Evolutionary conservation across 1,284 basidiomycete genomes (phyloP).

Genomic region (Gomphus bonarii): DNA sequence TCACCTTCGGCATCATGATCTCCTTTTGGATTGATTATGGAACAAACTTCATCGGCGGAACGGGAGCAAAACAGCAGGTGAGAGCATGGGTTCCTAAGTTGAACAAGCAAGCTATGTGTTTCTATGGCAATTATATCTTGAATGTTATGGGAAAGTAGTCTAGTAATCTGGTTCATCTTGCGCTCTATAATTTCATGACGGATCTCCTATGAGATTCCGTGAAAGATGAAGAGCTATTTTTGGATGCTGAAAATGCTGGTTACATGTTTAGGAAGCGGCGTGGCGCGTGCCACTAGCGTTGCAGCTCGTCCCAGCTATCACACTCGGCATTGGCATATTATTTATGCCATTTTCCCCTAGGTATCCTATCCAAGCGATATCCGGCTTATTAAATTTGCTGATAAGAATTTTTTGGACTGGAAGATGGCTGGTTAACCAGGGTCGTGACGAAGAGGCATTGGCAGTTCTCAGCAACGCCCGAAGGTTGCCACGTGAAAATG

Average conservation of each 20-base stretch:
- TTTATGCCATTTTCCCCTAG: slow-evolving; percentile 67
- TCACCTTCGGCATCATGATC: slow-evolving; percentile 59
- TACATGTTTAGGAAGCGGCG: slow-evolving; percentile 35
- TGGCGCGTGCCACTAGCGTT: slow-evolving; percentile 73
- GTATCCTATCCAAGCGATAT: slow-evolving; percentile 18
- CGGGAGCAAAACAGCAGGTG: slow-evolving; percentile 36
- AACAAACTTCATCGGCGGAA: slow-evolving; percentile 66
- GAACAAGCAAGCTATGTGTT: neutral
- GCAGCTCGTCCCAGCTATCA: slow-evolving; percentile 64
- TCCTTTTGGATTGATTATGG: slow-evolving; percentile 51
- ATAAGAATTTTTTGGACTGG: neutral
- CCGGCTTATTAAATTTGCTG: slow-evolving; percentile 6
- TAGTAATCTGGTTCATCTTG: too few species aligned
- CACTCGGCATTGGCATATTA: slow-evolving; percentile 52
- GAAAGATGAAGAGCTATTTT: slow-evolving; percentile 12
- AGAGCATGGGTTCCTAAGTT: neutral
- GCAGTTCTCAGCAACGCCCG: slow-evolving; percentile 54
- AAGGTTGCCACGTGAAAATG: slow-evolving; percentile 41
- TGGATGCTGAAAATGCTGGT: slow-evolving; percentile 23
- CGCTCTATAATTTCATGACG: too few species aligned
- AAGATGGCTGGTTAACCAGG: slow-evolving; percentile 65
- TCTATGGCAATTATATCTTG: too few species aligned
- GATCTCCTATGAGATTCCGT: too few species aligned
- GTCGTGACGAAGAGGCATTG: slow-evolving; percentile 66
- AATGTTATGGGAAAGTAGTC: too few species aligned